These are phyloP conservation scores for Hygrocybe punicea DNA, from an alignment of 768 basidiomycete species.

Conservation along the genomic window DNA sequence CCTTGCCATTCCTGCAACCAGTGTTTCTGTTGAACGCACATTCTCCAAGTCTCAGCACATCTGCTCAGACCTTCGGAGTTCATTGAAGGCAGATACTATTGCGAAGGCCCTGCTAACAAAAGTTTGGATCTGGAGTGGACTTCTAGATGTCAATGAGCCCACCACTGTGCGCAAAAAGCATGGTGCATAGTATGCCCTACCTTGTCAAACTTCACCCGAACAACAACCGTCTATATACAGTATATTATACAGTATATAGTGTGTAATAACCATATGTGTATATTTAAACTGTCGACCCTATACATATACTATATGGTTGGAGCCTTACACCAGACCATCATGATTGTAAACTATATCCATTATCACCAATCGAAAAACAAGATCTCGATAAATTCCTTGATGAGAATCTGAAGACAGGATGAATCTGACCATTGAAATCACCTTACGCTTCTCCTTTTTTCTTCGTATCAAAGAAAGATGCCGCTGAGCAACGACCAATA, in stretches of 20 bases:
- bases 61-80: constrained; percentile 16
- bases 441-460: too few relatives aligned
- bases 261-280: constrained; percentile 5
- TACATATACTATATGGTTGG: constrained; percentile 7
- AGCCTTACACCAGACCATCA: too few relatives aligned
- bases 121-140: constrained; percentile 16
- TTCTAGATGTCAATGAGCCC: not conserved
- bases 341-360: too few relatives aligned
- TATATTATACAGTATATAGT: constrained; percentile 3
- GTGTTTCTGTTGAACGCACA: constrained; percentile 22
- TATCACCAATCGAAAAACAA: too few relatives aligned
- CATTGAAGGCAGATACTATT: constrained; percentile 20
- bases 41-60: constrained; percentile 25
- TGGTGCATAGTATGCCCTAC: not conserved
- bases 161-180: not conserved
- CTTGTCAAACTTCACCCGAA: not conserved
- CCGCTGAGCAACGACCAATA: too few relatives aligned
- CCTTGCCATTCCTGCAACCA: constrained; percentile 31
- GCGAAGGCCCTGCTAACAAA: constrained; percentile 19
- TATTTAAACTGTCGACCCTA: constrained; percentile 4
- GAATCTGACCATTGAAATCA: too few relatives aligned
- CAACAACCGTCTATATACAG: constrained; percentile 7
- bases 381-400: too few relatives aligned
- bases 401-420: too few relatives aligned
- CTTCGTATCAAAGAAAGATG: too few relatives aligned